Percentiles rank a stretch among this genome's conserved stretches.
Evolutionary conservation across 768 basidiomycete genomes (phyloP).

Genomic region (Boletellus ananiceps): DNA sequence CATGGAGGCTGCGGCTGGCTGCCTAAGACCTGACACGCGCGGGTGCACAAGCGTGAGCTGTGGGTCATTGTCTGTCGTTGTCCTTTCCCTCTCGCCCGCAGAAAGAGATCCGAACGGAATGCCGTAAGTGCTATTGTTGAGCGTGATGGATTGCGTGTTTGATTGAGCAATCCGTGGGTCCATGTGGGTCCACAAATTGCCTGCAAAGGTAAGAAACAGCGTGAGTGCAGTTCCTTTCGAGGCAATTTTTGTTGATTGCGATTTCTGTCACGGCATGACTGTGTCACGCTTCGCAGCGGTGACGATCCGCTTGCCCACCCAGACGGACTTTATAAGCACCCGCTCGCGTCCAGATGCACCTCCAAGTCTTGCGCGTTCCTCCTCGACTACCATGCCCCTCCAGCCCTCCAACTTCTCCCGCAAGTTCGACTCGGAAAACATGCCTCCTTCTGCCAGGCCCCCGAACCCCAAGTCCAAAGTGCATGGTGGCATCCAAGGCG

Average conservation of each 20-base stretch:
- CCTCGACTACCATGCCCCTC: constrained; percentile 24
- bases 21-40: no score
- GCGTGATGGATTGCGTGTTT: constrained; percentile 25
- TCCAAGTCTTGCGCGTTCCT: background rate
- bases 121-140: background rate
- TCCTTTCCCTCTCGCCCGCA: no score
- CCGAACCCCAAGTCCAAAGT: constrained; percentile 14
- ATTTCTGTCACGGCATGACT: constrained; percentile 26
- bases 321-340: constrained; percentile 24
- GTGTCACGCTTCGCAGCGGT: constrained; percentile 21
- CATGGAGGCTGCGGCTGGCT: no score
- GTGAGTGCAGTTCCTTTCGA: constrained; percentile 3
- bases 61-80: no score
- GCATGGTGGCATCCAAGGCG: constrained; percentile 29
- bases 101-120: no score
- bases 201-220: constrained; percentile 12
- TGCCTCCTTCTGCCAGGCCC: constrained; percentile 21
- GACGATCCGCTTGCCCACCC: constrained; percentile 8
- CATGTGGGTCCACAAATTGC: constrained; percentile 31
- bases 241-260: constrained; percentile 30
- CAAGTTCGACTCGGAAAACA: constrained; percentile 30
- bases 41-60: no score
- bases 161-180: constrained; percentile 13
- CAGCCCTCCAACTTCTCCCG: constrained; percentile 21
- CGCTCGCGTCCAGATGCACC: constrained; percentile 1